A percentile compares a stretch with the other conserved stretches of the same genome.
Conservation (phyloP, 176 grass and related monocot species). For the Secale cereale region DNA sequence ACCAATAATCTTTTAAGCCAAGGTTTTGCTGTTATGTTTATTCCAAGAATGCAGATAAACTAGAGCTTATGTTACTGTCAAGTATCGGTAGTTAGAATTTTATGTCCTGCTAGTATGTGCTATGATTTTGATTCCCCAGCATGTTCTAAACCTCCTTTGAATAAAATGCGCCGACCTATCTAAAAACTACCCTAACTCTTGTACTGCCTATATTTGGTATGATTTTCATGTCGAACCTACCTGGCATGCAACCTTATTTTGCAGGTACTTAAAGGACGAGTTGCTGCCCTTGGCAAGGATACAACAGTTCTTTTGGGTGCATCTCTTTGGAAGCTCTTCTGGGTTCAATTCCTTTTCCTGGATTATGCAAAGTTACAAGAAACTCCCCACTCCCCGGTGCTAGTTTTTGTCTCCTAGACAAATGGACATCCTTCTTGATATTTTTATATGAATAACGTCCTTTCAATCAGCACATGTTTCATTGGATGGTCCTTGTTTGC, state of each 20-base stretch:
- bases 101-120: not conserved
- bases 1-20: not conserved
- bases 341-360: not conserved
- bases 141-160: not conserved
- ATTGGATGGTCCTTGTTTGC: not conserved
- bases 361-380: conserved; percentile 1
- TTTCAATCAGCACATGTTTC: not conserved
- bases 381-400: not conserved
- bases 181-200: not conserved
- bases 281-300: not conserved
- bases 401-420: not conserved
- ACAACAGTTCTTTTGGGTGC: conserved; percentile 6
- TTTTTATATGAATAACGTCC: conserved; percentile 10
- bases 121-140: not conserved
- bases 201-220: not conserved
- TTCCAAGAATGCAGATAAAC: not conserved
- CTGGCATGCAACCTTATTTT: not conserved
- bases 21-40: not conserved
- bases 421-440: not conserved
- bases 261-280: conserved; percentile 27
- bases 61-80: not conserved
- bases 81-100: not conserved
- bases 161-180: not conserved
- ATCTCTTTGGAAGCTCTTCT: conserved; percentile 16
- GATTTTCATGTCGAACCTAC: not conserved